Evolutionary conservation across 495 filamentous ascomycete genomes (phyloP), one percentile per base, ranked within the genome.

Genomic region (Aspergillus avenaceus): DNA sequence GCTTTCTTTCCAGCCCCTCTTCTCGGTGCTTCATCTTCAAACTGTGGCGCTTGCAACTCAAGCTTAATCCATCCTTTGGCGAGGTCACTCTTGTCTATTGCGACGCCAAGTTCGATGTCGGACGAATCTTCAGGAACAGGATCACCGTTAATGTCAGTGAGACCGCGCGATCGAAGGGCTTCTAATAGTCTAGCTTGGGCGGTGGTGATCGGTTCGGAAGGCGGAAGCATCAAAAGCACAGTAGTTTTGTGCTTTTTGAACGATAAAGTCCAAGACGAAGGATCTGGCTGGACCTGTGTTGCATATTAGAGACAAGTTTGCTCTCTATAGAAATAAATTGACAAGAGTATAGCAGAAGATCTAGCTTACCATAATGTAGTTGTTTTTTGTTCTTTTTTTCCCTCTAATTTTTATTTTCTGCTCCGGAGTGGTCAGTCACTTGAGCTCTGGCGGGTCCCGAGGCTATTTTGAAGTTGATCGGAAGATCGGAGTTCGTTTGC

Each of bases 161-260:
- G 24, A 0, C 61, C 57, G 40, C 76, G 73, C 2, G 71, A 64
- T 43, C 63, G 63, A n/a, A 77, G 59, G 11, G 72, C 74, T n/a
- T 70, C 61, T 14, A 91, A 72, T 2, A 96, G 78, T 7, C 85
- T 77, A 7, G 76, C 54, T 60, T 86, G 87, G 36, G 90, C 66
- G 2, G 72, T 65, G 16, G 65, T 50, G 58, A 95, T 82, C 23
- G 82, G 61, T 53, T 83, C 75, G 36, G 79, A 71, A 3, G 84
- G 72, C 29, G 80, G 76, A 24, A 84, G 75, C 55, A 88, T 81
- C 24, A 96, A 73, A 58, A 91, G 76, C 57, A 95, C 73, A 22
- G 88, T 95, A 48, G 82, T 84, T 49, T 81, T 86, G 66, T 86
- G 82, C 67, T 86, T 75, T 58, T 95, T 96, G 65, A 95, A 82